Base-by-base conservation (phyloP, 2,329 filamentous ascomycete genomes). In the Fusarium lateritium region DNA sequence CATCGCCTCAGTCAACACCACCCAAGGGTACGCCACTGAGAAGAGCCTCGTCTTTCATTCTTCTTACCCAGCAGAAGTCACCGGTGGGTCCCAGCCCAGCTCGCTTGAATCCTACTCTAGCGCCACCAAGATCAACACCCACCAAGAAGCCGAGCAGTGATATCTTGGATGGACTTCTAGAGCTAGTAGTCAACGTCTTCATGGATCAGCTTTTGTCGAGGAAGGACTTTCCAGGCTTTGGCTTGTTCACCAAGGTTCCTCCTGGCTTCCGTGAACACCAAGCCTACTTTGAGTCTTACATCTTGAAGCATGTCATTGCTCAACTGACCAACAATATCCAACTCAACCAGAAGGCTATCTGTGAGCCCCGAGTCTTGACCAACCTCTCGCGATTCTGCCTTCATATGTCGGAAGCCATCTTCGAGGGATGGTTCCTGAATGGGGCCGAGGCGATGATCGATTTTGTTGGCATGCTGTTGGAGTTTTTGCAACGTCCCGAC, bases 381-480 rank as follows among this genome's bases (percentile, higher is more conserved):
- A 99, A 99, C 71, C 84, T 99, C 75, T 91, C 92, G 1, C 89
- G 94, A 14, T 92, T 98, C 67, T 89, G 91, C 33, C 83, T 88
- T 4, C 93, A 98, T 75, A 87, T 98, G 77, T 89, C 92, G 1
- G 96, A 99, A 77, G 93, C 94, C 7, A 91, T 97, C 14, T 98
- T 96, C 70, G 96, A 98, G 79, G 96, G 96, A 17, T 98, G 94
- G 93, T 98, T 98, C 75, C 88, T 98, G 67, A 91, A 96, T 69
- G 95, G 95, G 2, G 93, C 93, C 2, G 92, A 94, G 72, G 86
- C 89, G 6, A 87, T 96, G 71, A 86, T 98, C 33, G 94, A 98
- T 73, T 97, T 98, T 73, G 88, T 91, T 5, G 96, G 95, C 2
- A 90, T 91, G 54, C 81, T 98, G 8, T 80, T 99, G 8, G 96